Percentiles rank a stretch among this genome's conserved stretches.
These are phyloP conservation scores for Diutina sp. DNA, from an alignment of 1,139 yeast genomes.

Conservation along the genomic window DNA sequence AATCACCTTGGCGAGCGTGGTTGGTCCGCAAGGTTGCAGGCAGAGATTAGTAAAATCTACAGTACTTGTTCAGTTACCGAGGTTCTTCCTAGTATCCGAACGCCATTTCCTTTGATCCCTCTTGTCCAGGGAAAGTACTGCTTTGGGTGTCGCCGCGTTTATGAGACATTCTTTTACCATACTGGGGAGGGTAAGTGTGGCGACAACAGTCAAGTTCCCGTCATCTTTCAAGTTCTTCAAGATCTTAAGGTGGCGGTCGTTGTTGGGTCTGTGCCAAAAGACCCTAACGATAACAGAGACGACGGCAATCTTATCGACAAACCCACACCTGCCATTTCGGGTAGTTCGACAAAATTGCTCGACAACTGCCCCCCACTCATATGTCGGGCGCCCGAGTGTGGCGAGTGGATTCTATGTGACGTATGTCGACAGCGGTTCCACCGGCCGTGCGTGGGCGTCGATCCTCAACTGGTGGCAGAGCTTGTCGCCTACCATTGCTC, in stretches of 20 bases:
- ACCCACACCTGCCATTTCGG: no score
- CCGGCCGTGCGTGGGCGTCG: slow-evolving; percentile 31
- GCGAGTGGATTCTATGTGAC: slow-evolving; percentile 51
- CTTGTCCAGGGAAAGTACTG: neutral
- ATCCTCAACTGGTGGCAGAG: slow-evolving; percentile 20
- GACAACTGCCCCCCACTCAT: neutral
- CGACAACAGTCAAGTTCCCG: neutral
- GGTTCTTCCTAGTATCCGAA: neutral
- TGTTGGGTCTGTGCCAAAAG: neutral
- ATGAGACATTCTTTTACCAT: neutral
- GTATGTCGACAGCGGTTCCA: slow-evolving; percentile 55
- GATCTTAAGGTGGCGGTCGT: neutral
- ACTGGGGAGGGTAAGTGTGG: neutral
- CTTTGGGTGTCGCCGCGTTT: neutral
- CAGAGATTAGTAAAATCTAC: no score
- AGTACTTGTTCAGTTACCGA: no score
- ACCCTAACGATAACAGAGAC: no score
- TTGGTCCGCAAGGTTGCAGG: no score
- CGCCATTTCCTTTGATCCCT: neutral
- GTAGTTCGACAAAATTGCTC: no score
- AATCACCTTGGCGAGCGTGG: no score
- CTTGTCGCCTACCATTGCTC: slow-evolving; percentile 46
- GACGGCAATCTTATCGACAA: no score
- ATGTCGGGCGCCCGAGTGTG: neutral
- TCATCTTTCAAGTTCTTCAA: neutral